Percentiles rank a stretch among this genome's conserved stretches.
Conservation (phyloP, 148 eudicot species). For the Chenopodium suecicum region DNA sequence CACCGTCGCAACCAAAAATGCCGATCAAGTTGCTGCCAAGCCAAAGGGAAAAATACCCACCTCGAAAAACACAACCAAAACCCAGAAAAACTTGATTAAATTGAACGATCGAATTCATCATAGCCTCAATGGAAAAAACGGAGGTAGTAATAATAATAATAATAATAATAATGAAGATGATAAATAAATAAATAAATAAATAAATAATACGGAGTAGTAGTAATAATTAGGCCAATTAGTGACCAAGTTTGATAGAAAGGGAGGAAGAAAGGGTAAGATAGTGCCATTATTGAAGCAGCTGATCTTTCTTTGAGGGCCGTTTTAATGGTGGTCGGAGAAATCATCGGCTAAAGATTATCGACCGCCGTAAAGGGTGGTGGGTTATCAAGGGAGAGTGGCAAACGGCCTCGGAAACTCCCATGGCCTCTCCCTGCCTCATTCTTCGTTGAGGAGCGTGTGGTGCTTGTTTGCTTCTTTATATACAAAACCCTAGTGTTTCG, state of each 20-base stretch:
- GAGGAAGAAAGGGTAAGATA: too few species aligned
- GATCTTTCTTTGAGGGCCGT: not conserved
- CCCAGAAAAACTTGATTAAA: not conserved
- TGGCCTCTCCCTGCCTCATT: constrained; percentile 17
- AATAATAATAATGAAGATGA: too few species aligned
- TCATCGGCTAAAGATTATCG: constrained; percentile 12
- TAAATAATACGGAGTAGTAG: not conserved
- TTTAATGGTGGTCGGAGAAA: not conserved
- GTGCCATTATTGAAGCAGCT: too few species aligned
- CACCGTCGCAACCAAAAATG: not conserved
- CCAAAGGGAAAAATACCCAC: constrained; percentile 11
- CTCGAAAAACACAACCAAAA: not conserved
- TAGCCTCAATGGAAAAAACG: constrained; percentile 4
- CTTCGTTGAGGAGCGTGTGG: not conserved
- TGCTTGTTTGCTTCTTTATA: not conserved
- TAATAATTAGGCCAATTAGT: not conserved
- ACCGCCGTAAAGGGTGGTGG: not conserved
- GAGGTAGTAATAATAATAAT: too few species aligned
- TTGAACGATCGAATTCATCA: not conserved
- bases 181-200: too few species aligned
- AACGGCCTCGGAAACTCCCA: constrained; percentile 21
- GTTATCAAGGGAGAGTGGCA: constrained; percentile 14
- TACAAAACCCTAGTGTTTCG: not conserved
- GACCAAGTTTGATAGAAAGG: not conserved
- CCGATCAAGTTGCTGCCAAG: constrained; percentile 17